These are phyloP conservation scores for Suillus occidentalis DNA, from an alignment of 768 basidiomycete species.

Conservation along the genomic window DNA sequence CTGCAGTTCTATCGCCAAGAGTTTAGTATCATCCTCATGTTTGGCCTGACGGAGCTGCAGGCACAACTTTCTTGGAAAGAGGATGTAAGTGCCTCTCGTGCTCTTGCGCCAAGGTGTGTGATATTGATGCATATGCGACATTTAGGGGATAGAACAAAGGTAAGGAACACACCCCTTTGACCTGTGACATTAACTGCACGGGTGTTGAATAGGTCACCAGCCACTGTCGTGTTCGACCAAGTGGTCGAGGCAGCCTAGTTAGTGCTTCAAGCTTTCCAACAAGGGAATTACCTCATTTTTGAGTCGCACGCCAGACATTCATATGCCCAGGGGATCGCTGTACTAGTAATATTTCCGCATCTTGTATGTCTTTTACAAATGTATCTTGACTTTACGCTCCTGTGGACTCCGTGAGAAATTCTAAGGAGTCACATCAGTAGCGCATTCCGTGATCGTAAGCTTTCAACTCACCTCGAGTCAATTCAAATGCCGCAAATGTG, in stretches of 20 bases:
- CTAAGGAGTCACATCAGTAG: not conserved
- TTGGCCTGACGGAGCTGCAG: conserved; percentile 48
- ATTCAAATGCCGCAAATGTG: conserved; percentile 88
- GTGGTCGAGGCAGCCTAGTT: conserved; percentile 27
- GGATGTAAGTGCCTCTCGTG: conserved; percentile 27
- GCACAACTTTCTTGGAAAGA: conserved; percentile 48
- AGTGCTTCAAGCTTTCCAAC: not conserved
- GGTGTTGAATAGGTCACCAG: conserved; percentile 26
- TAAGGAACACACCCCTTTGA: not conserved
- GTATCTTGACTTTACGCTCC: not conserved
- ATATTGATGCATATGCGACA: not conserved
- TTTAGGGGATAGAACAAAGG: conserved; percentile 24
- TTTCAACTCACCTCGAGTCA: conserved; percentile 63
- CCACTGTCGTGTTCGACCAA: conserved; percentile 33
- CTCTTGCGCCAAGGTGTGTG: not conserved
- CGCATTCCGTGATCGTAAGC: not conserved
- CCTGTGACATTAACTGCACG: conserved; percentile 7
- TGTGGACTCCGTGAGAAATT: conserved; percentile 1
- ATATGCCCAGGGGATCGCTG: not conserved
- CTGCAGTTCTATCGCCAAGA: conserved; percentile 31
- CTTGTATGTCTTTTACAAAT: not conserved
- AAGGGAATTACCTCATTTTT: not conserved
- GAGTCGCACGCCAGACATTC: not conserved
- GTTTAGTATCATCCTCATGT: conserved; percentile 42
- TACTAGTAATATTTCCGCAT: conserved; percentile 4